A percentile compares a stretch with the other conserved stretches of the same genome.
Evolutionary conservation across 208 protist genomes (phyloP).

Genomic region (Trypanosoma congolense): DNA sequence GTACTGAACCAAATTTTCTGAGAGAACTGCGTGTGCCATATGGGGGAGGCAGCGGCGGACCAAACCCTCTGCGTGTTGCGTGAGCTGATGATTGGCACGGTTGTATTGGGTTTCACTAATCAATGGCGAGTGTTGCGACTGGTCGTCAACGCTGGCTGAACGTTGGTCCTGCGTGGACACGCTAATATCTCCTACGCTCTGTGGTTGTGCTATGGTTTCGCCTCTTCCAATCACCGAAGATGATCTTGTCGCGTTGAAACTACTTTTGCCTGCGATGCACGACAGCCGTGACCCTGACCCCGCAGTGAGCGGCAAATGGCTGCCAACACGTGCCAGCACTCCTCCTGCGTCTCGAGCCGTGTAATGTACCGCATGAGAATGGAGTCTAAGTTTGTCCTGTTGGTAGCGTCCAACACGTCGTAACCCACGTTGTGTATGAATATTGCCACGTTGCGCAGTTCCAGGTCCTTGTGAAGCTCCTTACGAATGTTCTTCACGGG

Average conservation of each 20-base stretch:
- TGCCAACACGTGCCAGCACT: conserved; percentile 82
- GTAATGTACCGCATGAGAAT: conserved; percentile 85
- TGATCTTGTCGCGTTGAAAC: background rate
- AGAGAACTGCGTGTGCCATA: conserved; percentile 57
- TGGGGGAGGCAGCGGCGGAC: conserved; percentile 67
- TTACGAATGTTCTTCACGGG: conserved; percentile 89
- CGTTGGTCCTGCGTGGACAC: background rate
- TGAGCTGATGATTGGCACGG: conserved; percentile 6
- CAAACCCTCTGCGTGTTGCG: conserved; percentile 48
- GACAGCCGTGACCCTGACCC: background rate
- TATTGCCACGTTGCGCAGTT: conserved; percentile 76
- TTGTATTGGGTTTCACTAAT: background rate
- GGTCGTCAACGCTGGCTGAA: background rate
- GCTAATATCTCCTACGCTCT: background rate
- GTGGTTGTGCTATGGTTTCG: background rate
- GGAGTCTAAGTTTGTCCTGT: conserved; percentile 79
- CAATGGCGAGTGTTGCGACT: background rate
- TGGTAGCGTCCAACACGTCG: conserved; percentile 73
- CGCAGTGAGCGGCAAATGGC: conserved; percentile 60
- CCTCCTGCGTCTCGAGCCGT: conserved; percentile 78
- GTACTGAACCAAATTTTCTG: conserved; percentile 54
- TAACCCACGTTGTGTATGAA: conserved; percentile 84
- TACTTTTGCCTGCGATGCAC: conserved; percentile 1
- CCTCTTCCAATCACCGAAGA: conserved; percentile 1
- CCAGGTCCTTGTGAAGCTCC: conserved; percentile 68